Conservation (phyloP, 2,329 filamentous ascomycete species). For the Colletotrichum liriopes region DNA sequence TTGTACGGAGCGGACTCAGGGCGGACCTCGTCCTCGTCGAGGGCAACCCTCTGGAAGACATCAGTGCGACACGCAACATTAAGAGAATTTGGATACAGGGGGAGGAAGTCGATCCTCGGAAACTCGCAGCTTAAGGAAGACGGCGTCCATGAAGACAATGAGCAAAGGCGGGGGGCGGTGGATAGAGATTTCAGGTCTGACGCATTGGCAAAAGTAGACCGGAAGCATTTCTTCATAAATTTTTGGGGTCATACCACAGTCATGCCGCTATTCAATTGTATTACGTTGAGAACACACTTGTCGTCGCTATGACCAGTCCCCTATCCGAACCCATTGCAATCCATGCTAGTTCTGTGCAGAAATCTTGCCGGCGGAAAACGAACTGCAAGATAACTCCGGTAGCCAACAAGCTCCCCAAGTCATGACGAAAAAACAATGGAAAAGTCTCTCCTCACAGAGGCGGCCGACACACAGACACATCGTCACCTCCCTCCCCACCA, state of each 20-base stretch:
- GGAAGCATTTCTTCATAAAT: neutral
- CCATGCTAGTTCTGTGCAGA: neutral
- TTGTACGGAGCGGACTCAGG: conserved; percentile 45
- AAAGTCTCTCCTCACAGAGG: neutral
- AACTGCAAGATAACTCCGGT: neutral
- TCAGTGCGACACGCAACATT: conserved; percentile 47
- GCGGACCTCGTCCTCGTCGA: conserved; percentile 52
- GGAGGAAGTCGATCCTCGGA: conserved; percentile 38
- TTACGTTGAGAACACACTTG: neutral
- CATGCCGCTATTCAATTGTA: neutral
- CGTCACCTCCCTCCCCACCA: neutral
- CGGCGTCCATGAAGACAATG: neutral
- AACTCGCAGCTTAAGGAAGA: no score
- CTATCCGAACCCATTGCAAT: neutral
- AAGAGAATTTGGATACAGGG: conserved; percentile 49
- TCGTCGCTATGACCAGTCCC: neutral
- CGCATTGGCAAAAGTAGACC: neutral
- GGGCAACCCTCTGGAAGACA: conserved; percentile 50
- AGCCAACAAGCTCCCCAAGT: neutral
- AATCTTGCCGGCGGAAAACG: neutral
- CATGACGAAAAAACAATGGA: neutral
- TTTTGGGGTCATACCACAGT: neutral
- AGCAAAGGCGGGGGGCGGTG: neutral
- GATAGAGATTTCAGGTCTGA: neutral
- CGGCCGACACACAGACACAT: neutral